Evolutionary conservation across 805 yeast genomes (phyloP), one percentile per base, ranked within the genome.

Genomic region (Yamadazyma scolyti): DNA sequence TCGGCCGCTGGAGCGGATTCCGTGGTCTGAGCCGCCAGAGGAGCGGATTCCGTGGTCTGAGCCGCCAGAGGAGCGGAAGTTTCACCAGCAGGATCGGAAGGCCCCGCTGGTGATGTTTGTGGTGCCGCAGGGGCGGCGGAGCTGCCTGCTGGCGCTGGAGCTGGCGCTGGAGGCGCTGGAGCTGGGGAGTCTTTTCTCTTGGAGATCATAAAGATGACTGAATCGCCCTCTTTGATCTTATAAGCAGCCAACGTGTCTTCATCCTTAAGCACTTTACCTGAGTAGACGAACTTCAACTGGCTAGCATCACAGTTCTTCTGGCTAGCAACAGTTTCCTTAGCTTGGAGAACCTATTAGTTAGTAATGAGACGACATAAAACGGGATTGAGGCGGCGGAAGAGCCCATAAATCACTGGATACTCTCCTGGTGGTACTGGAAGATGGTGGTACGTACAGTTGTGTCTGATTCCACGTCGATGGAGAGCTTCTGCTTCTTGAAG

Each of bases 181-280:
- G 52, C 44, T 12, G 52, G 34, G n/a, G 40, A 22, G 34, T 52
- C 49, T 47, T 65, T 55, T 30, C 58, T 47, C 43, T 56, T 61
- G 23, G 89, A 75, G 30, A 88, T 74, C 97, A 93, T 90, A 58
- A 88, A 90, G 34, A 93, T 89, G 32, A 93, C 78, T 47, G 88
- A 90, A 48, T 87, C 96, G 36, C 79, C 79, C 20, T 82, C 89
- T 55, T 87, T 86, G 46, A 90, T 73, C 43, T 83, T 82, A 55
- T 79, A 81, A 6, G 73, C 70, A 30, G 72, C 82, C 37, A 90
- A 68, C 3, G 82, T 70, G 52, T 86, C 83, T 27, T 75, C 84
- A 63, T 93, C 95, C 49, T 77, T 86, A 30, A 93, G 75, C 25
- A 93, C 90, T 53, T 88, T 88, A 29, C 84, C 96, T 1, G 97